These are phyloP conservation scores for Metschnikowia kofuensis DNA, from an alignment of 805 yeast genomes.

Conservation along the genomic window DNA sequence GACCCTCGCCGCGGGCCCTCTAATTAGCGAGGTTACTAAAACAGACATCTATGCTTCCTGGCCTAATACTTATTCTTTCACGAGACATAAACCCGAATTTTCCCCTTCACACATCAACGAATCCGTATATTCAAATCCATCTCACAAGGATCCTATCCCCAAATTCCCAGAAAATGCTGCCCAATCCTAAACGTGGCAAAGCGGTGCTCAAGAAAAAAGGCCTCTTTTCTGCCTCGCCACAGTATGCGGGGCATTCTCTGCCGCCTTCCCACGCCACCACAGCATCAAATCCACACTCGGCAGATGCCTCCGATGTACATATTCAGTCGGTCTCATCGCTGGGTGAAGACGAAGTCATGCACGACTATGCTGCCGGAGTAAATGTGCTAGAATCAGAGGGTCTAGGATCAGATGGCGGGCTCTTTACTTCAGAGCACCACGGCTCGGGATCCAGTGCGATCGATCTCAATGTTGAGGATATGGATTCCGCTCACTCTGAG, in stretches of 20 bases:
- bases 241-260: not conserved
- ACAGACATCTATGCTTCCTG: not conserved
- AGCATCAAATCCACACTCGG: not conserved
- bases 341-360: slow-evolving; percentile 1
- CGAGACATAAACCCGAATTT: not conserved
- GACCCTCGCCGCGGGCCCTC: not conserved
- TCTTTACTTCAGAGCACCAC: not conserved
- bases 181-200: not conserved
- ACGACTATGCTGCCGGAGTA: not conserved
- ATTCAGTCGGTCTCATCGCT: not conserved
- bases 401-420: not conserved
- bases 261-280: not conserved
- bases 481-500: not conserved
- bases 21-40: not conserved
- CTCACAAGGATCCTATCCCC: not conserved
- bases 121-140: not conserved
- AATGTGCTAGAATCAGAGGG: slow-evolving; percentile 1
- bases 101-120: not conserved
- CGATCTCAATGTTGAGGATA: not conserved
- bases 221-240: not conserved
- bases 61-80: too few relatives aligned
- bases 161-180: not conserved
- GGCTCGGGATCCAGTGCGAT: not conserved
- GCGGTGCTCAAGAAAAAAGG: not conserved
- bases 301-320: not conserved